These are phyloP conservation scores for Euphorbia tirucalli DNA, from an alignment of 345 rosid species.

Conservation along the genomic window DNA sequence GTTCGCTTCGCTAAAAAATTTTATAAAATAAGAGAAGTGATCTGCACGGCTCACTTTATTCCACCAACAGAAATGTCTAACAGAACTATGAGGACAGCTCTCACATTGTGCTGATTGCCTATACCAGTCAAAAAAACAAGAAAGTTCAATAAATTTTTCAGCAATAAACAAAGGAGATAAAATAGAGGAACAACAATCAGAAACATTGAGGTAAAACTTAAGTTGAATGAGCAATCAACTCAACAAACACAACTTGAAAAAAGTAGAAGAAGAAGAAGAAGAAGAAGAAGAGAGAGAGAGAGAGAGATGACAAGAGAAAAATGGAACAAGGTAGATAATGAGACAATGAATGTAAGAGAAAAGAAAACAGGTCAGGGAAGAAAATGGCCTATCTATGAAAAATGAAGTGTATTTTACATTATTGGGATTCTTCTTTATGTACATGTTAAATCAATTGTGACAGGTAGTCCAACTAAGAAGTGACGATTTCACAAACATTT, in stretches of 20 bases:
- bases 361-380: neutral
- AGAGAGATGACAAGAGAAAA: neutral
- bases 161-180: neutral
- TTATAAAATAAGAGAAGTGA: neutral
- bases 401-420: neutral
- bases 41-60: constrained; percentile 61
- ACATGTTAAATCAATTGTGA: neutral
- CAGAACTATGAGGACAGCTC: constrained; percentile 73
- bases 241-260: neutral
- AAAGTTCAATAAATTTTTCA: neutral
- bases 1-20: neutral
- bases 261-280: neutral
- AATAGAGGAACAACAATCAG: neutral
- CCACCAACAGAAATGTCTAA: constrained; percentile 99
- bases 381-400: neutral
- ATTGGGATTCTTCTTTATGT: neutral
- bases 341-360: neutral
- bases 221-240: constrained; percentile 3
- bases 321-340: neutral
- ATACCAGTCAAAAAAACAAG: constrained; percentile 11
- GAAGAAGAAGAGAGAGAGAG: neutral
- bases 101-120: constrained; percentile 57
- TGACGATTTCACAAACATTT: neutral
- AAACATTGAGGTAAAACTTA: neutral
- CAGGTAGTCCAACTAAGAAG: neutral